Percentiles rank a stretch among this genome's conserved stretches.
phyloP scores from a whole-genome alignment of 2,329 filamentous ascomycete genomes.

The Paramyrothecium roridum region DNA sequence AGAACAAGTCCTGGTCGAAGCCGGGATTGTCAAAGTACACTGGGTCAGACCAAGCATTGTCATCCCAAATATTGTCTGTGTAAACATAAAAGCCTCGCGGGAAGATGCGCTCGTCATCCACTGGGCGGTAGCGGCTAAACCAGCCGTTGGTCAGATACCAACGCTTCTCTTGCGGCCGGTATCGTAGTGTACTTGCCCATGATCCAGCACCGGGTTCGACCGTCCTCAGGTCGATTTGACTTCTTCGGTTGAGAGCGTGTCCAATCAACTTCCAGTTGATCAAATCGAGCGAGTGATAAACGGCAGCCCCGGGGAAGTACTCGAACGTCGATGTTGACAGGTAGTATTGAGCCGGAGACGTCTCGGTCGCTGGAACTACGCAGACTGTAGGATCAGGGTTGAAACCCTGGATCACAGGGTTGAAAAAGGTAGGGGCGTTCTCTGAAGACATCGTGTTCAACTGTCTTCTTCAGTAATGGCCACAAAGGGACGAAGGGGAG shows the following conservation, averaged over 20 bases:
- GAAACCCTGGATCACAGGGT: constrained; percentile 58
- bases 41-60: constrained; percentile 48
- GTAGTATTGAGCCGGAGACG: constrained; percentile 40
- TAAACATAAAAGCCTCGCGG: constrained; percentile 52
- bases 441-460: background rate
- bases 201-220: constrained; percentile 48
- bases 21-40: constrained; percentile 51
- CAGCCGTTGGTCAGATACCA: constrained; percentile 45
- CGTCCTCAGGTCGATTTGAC: constrained; percentile 49
- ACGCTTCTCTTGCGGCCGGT: constrained; percentile 30
- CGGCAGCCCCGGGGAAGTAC: constrained; percentile 58
- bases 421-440: constrained; percentile 24
- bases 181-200: constrained; percentile 45
- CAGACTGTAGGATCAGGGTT: constrained; percentile 58
- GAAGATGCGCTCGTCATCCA: constrained; percentile 42
- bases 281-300: constrained; percentile 54
- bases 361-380: constrained; percentile 26
- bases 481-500: no score
- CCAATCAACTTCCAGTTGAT: constrained; percentile 50
- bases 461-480: no score
- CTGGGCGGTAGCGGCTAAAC: constrained; percentile 39
- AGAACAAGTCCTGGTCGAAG: constrained; percentile 51
- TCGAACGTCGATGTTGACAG: constrained; percentile 62
- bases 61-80: constrained; percentile 50
- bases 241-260: constrained; percentile 46